Evolutionary conservation across 495 filamentous ascomycete species (phyloP), one percentile per base, ranked within the genome.

Genomic region (Xylaria bambusicola): DNA sequence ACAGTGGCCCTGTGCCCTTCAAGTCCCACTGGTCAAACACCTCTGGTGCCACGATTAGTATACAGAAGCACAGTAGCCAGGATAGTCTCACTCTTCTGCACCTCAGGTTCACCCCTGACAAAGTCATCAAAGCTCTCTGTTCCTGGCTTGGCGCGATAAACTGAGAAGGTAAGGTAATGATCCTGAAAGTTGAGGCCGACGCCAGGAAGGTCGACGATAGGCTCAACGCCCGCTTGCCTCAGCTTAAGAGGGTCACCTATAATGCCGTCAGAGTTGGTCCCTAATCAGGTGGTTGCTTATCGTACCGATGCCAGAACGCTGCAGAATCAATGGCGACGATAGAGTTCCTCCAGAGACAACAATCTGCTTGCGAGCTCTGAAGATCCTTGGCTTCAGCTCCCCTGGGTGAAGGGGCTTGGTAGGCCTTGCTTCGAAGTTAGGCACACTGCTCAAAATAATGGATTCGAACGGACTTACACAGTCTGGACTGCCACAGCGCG

Each of bases 171-270:
- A 31, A 94, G 82, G 68, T 94, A 91, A 62, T 93, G 90, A 71
- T 92, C 89, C 69, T 92, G 89, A 81, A 91, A 92, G 73, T 92
- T 92, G 29, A 86, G 79, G 56, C 89, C 90, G 50, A 93, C 88
- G 36, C 90, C 90, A 0, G 89, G 89, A n/a, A 92, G 83, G 63
- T 93, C 81, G 56, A 92, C 82, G 15, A 89, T 74, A 17, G 88
- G 88, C 74, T 87, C 76, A 55, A 92, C 85, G 9, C 90, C 88
- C 26, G 79, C 88, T 35, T 78, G 78, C 56, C 81, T 83, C 20
- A 93, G 80, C 73, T 89, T 92, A 69, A 87, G 79, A n/a, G 88
- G 82, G 71, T 92, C 84, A 54, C 68, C 67, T 70, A n/a, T 0
- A 26, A 35, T 2, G 12, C 38, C 17, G 49, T 70, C 73, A 69